These are phyloP conservation scores for Phytophthora megakarya DNA, from an alignment of 352 stramenopile genomes.

Conservation along the genomic window DNA sequence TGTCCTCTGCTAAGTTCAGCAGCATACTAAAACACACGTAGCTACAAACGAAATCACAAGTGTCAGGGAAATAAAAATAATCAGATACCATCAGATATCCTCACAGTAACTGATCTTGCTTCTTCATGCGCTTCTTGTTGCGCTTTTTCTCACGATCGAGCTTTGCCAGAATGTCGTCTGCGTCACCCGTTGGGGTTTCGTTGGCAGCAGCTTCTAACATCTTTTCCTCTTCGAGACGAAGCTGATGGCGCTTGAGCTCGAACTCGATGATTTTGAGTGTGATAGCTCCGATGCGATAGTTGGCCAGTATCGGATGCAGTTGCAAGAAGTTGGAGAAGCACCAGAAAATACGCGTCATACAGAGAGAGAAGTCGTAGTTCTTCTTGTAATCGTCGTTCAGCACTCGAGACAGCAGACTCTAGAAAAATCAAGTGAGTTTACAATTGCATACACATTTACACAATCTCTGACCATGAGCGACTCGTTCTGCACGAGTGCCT, in stretches of 20 bases:
- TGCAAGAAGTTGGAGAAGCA: constrained; percentile 96
- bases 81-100: not conserved
- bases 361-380: constrained; percentile 93
- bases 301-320: constrained; percentile 92
- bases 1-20: constrained; percentile 94
- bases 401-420: constrained; percentile 89
- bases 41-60: constrained; percentile 27
- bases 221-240: constrained; percentile 76
- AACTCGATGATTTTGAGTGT: constrained; percentile 96
- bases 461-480: constrained; percentile 88
- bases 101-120: constrained; percentile 94
- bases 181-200: constrained; percentile 26
- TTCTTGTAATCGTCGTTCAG: constrained; percentile 96
- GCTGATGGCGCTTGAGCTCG: constrained; percentile 90
- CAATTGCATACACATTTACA: not conserved
- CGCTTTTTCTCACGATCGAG: constrained; percentile 83
- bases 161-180: constrained; percentile 50
- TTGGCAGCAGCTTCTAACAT: constrained; percentile 43
- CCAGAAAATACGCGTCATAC: constrained; percentile 95
- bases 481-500: constrained; percentile 93
- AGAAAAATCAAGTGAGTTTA: not conserved
- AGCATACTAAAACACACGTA: constrained; percentile 93
- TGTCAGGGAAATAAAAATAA: constrained; percentile 1
- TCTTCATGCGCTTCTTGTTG: constrained; percentile 90
- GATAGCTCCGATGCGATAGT: constrained; percentile 93